phyloP scores from a whole-genome alignment of 2,329 filamentous ascomycete genomes.

The Epichloe festucae region DNA sequence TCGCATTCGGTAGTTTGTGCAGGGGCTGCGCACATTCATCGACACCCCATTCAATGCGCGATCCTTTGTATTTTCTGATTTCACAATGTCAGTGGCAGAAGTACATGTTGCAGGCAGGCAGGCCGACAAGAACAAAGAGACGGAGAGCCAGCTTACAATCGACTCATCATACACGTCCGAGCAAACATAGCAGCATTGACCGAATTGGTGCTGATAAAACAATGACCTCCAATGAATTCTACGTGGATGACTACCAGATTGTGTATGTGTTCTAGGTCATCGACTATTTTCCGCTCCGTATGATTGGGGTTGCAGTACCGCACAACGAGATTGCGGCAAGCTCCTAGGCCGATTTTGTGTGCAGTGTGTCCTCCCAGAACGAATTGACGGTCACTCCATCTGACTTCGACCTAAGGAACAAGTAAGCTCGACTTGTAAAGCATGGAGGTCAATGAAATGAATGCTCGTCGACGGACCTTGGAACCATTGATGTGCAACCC shows the following conservation, averaged over 20 bases:
- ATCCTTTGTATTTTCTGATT: constrained; percentile 51
- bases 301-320: constrained; percentile 42
- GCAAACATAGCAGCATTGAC: constrained; percentile 65
- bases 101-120: not conserved
- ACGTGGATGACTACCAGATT: constrained; percentile 60
- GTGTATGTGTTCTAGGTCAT: constrained; percentile 73
- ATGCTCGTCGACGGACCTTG: constrained; percentile 25
- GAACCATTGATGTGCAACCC: constrained; percentile 58
- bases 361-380: constrained; percentile 48
- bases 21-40: constrained; percentile 61
- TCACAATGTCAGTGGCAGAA: not conserved
- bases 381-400: constrained; percentile 62
- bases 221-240: constrained; percentile 43
- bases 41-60: constrained; percentile 52
- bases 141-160: constrained; percentile 26
- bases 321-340: constrained; percentile 63
- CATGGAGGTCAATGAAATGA: not conserved
- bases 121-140: not conserved
- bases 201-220: constrained; percentile 63
- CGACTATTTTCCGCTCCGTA: constrained; percentile 51
- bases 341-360: constrained; percentile 50
- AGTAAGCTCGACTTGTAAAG: not conserved
- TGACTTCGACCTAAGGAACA: constrained; percentile 45
- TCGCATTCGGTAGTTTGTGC: constrained; percentile 12
- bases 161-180: constrained; percentile 63